Base-by-base conservation (phyloP, 2,329 filamentous ascomycete genomes). In the Aspergillus sp. region DNA sequence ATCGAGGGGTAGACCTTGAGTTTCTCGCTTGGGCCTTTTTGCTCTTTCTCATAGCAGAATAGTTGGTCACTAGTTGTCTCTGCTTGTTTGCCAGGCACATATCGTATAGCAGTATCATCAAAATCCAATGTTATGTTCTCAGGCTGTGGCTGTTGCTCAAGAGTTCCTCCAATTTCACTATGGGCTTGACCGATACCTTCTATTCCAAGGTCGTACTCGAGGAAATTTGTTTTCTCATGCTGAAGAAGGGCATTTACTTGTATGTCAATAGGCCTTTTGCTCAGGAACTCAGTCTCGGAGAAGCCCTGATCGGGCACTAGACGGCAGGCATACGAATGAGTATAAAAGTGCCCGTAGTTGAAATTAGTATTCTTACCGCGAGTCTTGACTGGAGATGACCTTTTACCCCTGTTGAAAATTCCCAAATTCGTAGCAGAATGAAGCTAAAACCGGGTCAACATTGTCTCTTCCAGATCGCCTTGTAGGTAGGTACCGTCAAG, bases 401-500 rank as follows among this genome's bases (percentile, higher is more conserved):
- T 63, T 44, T 68, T 73, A 2, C 73, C 73, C 47, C 68, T 76
- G 15, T 62, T 66, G 62, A 76, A 77, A 14, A 77, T 68, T 1
- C 73, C 75, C 39, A 68, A 7, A 5, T 62, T 65, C 7, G 50
- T 37, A 8, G 57, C 55, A 15, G 55, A 56, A 23, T 56, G 63
- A n/a, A 74, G 58, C 73, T 75, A 43, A 17, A 2, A 17, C 9
- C 14, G 21, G 1, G 24, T 64, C 7, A 66, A 54, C 40, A 45
- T 15, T 39, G 14, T 45, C 40, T 37, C 6, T 23, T 24, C 17
- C 17, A 3, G 14, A 31, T 49, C 4, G 23, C 4, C 37, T 17
- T 11, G 3, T 27, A 9, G 27, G 14, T 27, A 52, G 77, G 64
- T 68, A 85, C 84, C 15, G 83, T 85, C 52, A 86, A 71, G 9